Percentiles rank a stretch among this genome's conserved stretches.
Evolutionary conservation across 768 basidiomycete species (phyloP).

Genomic region (Tremella yokohamensis): DNA sequence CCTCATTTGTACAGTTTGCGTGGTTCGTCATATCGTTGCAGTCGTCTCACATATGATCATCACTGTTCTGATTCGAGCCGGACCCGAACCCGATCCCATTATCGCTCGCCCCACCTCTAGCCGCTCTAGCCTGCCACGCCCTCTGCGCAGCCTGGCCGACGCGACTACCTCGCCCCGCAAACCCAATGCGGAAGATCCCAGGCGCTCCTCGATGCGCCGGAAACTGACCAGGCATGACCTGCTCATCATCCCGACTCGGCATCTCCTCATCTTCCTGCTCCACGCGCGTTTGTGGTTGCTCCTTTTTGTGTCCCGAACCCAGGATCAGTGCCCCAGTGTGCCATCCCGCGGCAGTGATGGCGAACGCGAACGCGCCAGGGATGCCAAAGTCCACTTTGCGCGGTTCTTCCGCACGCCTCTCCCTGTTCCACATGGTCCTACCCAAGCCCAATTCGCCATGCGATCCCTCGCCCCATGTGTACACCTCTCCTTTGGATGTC

Average conservation of each 20-base stretch:
- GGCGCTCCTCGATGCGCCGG: not conserved
- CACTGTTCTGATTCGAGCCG: too few relatives aligned
- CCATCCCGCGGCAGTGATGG: constrained; percentile 80
- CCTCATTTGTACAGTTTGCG: too few relatives aligned
- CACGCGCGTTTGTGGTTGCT: not conserved
- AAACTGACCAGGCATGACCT: constrained; percentile 3
- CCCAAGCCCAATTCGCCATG: constrained; percentile 82
- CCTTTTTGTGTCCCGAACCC: constrained; percentile 39
- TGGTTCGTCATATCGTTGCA: too few relatives aligned
- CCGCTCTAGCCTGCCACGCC: not conserved
- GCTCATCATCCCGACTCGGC: too few relatives aligned
- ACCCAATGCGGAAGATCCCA: constrained; percentile 4
- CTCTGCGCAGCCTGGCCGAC: not conserved
- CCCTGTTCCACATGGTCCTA: constrained; percentile 55
- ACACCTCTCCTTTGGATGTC: constrained; percentile 68
- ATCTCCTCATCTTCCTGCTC: not conserved
- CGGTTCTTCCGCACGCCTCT: constrained; percentile 51
- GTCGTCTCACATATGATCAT: too few relatives aligned
- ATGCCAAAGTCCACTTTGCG: constrained; percentile 45
- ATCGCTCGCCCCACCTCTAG: not conserved
- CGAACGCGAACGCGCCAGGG: constrained; percentile 64
- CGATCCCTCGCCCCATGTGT: constrained; percentile 77
- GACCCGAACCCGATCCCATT: not conserved
- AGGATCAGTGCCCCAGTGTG: constrained; percentile 86
- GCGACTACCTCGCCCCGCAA: constrained; percentile 4